Evolutionary conservation across 208 protist species (phyloP).

Genomic region (Leishmania mexicana): DNA sequence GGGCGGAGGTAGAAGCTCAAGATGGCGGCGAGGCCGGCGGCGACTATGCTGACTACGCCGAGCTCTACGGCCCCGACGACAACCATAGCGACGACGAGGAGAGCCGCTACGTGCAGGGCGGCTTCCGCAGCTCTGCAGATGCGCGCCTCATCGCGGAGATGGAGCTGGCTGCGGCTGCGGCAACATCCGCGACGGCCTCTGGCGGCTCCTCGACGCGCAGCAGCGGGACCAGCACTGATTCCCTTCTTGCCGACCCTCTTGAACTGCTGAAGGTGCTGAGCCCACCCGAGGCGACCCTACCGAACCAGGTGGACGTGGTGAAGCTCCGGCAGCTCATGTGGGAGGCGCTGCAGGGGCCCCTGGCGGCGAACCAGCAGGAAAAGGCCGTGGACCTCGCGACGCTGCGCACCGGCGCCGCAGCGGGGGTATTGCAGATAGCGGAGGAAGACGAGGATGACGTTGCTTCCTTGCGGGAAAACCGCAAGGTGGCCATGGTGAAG

Average conservation of each 20-base stretch:
- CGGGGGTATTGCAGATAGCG: slow-evolving; percentile 8
- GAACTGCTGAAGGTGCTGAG: slow-evolving; percentile 57
- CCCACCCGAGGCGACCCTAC: slow-evolving; percentile 63
- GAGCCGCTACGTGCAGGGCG: slow-evolving; percentile 31
- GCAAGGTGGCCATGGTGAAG: slow-evolving; percentile 24
- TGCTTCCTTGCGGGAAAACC: not conserved
- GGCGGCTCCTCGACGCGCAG: slow-evolving; percentile 20
- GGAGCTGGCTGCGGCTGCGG: slow-evolving; percentile 29
- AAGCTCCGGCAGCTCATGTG: slow-evolving; percentile 83
- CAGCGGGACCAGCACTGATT: slow-evolving; percentile 21
- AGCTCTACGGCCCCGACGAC: slow-evolving; percentile 41
- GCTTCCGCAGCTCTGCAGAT: slow-evolving; percentile 29
- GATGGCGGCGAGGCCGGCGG: slow-evolving; percentile 57
- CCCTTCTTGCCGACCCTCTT: slow-evolving; percentile 26
- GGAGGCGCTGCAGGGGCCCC: slow-evolving; percentile 49
- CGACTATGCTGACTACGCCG: slow-evolving; percentile 41
- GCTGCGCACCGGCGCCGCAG: slow-evolving; percentile 10
- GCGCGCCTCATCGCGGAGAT: slow-evolving; percentile 52
- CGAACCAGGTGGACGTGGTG: slow-evolving; percentile 87
- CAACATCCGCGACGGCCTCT: slow-evolving; percentile 7
- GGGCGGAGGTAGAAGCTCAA: slow-evolving; percentile 57
- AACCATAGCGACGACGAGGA: slow-evolving; percentile 36
- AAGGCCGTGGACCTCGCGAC: slow-evolving; percentile 10
- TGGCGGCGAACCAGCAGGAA: slow-evolving; percentile 31
- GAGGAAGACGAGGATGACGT: not conserved